Evolutionary conservation across 2,329 filamentous ascomycete genomes (phyloP).

Genomic region (Xylariomycetidae sp.): DNA sequence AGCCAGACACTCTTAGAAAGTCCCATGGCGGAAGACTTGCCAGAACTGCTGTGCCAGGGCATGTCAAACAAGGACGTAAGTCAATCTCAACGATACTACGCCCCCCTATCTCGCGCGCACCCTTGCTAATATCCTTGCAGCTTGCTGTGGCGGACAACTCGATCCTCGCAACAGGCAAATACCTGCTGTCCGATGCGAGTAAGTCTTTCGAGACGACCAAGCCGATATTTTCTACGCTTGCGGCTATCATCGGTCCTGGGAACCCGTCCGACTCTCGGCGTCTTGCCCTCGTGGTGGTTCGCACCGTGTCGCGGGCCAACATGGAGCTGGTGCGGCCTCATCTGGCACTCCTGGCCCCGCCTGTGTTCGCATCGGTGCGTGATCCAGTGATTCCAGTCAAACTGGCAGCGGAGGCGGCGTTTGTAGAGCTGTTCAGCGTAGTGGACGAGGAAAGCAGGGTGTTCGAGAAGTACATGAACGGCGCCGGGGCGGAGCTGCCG

Average conservation of each 20-base stretch:
- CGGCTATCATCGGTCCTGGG: constrained; percentile 69
- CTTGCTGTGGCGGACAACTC: constrained; percentile 83
- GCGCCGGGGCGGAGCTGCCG: constrained; percentile 57
- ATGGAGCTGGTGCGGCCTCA: constrained; percentile 78
- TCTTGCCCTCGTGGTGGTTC: constrained; percentile 77
- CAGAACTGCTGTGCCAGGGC: constrained; percentile 72
- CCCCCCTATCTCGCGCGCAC: background rate
- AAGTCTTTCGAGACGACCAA: constrained; percentile 73
- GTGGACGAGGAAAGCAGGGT: constrained; percentile 79
- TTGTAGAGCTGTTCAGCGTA: constrained; percentile 84
- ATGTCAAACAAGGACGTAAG: constrained; percentile 71
- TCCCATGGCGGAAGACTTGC: constrained; percentile 64
- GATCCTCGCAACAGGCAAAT: constrained; percentile 87
- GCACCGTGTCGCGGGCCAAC: constrained; percentile 75
- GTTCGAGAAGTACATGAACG: constrained; percentile 85
- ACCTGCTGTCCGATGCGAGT: constrained; percentile 63
- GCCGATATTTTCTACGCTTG: constrained; percentile 72
- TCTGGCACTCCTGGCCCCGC: constrained; percentile 69
- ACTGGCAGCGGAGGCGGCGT: constrained; percentile 87
- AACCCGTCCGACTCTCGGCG: constrained; percentile 77
- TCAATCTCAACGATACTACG: constrained; percentile 12
- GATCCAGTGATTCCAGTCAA: constrained; percentile 94
- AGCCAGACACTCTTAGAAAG: constrained; percentile 62
- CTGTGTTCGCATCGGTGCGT: constrained; percentile 83
- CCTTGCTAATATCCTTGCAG: constrained; percentile 33